Base-by-base conservation (phyloP, 2,329 filamentous ascomycete species). In the Trichoderma polysporum region DNA sequence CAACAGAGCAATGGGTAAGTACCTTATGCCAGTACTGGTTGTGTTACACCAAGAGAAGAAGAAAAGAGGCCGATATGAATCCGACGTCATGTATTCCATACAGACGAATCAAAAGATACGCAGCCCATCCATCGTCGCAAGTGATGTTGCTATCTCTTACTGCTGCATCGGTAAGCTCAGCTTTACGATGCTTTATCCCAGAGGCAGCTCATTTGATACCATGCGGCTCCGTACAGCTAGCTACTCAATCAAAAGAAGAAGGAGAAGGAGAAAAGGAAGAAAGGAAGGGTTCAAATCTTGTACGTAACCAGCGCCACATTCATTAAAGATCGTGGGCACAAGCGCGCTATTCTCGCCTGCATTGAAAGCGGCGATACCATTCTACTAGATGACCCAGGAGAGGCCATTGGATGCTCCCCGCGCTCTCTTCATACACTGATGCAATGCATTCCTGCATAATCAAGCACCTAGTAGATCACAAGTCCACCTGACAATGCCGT, bases 401-500 rank as follows among this genome's bases (percentile, higher is more conserved):
- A 61, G 22, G 58, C 58, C 45, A 52, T 52, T 61, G 47, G 58
- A 19, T 35, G 47, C 47, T 37, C 17, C 45, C 58, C 35, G 13
- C n/a, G n/a, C n/a, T n/a, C n/a, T n/a, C n/a, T n/a, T n/a, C n/a
- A n/a, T n/a, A n/a, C n/a, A n/a, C n/a, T 45, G 41, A 45, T 45
- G 41, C 22, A 17, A 45, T 35, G 13, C 29, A 50, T 49, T 7
- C 45, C 33, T 61, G 58, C 19, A 37, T 19, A 17, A 19, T 50
- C 27, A 29, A 8, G 41, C 41, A 45, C 22, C 8, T 19, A 47
- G 15, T 13, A 52, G 25, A 27, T 45, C 33, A 17, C 58, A 49
- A 25, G 58, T 61, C 52, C 58, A 61, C 58, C 45, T 39, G 47
- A 61, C 45, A 50, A 52, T 61, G 41, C 22, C 58, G 35, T 61